Base-by-base conservation (phyloP, 2,329 filamentous ascomycete species). In the Aspergillus melleus region DNA sequence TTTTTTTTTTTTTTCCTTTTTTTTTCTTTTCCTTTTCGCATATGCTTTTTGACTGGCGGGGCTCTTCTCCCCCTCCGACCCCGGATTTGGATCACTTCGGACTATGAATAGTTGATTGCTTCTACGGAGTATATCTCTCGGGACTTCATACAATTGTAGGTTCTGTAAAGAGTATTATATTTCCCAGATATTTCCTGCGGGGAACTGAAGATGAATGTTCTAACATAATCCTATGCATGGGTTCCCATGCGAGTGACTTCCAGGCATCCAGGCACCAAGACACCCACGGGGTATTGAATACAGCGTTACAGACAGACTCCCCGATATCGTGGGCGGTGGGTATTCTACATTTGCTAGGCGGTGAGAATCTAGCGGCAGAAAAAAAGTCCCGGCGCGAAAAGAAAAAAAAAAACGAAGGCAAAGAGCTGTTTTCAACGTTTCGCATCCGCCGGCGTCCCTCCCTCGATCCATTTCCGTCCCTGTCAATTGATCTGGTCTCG, bases 31-130 rank as follows among this genome's bases (percentile, higher is more conserved):
- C 4, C 22, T 22, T 22, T 24, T 24, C 24, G 24, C 24, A 24
- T 24, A 52, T 57, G 46, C 32, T 55, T 32, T 61, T 61, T 61
- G 24, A 24, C 57, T 55, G 51, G 58, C 64, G 58, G 64, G 55
- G 57, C 55, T 54, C 52, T 58, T 61, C 61, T 61, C 36, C 36
- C 53, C 47, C 61, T 63, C 58, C 62, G 62, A 60, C 64, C 62
- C 64, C 64, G 64, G 64, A 66, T 63, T 63, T 52, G 62, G 61
- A 61, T 29, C 6, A 29, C 26, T 9, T 29, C 9, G 26, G 24
- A 24, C 24, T 24, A 24, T 24, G 24, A 24, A 24, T 24, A 24
- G 24, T 24, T 24, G 24, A 24, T 24, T 24, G 5, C 24, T 24
- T 24, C 24, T 24, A 24, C 24, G 24, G 24, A 24, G 24, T 24